These are phyloP conservation scores for Quercus ilex DNA, from an alignment of 306 rosid genomes.

Conservation along the genomic window DNA sequence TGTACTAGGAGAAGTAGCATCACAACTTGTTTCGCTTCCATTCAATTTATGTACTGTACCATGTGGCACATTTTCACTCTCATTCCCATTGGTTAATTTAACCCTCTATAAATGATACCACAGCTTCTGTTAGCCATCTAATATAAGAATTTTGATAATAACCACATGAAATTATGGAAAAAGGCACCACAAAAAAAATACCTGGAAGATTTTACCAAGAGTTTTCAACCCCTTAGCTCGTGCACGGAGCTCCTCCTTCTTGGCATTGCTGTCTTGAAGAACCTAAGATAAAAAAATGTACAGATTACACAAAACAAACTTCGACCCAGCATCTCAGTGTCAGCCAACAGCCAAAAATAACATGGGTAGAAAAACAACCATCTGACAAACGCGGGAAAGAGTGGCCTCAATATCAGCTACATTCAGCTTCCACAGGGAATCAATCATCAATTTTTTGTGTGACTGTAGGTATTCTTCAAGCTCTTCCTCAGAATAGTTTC, in stretches of 20 bases:
- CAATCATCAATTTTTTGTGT: conserved; percentile 86
- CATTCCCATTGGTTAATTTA: conserved; percentile 63
- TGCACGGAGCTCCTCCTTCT: conserved; percentile 89
- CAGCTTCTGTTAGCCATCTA: conserved; percentile 28
- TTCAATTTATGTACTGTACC: conserved; percentile 60
- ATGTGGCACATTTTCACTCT: conserved; percentile 37
- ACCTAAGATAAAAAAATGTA: conserved; percentile 54
- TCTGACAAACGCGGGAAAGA: conserved; percentile 94
- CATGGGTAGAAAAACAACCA: conserved; percentile 47
- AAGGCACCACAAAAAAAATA: conserved; percentile 25
- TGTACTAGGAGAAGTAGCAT: conserved; percentile 43
- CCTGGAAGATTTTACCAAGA: conserved; percentile 98
- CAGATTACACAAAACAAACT: conserved; percentile 22
- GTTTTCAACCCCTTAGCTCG: conserved; percentile 97
- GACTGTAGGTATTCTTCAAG: conserved; percentile 86
- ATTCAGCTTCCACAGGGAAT: conserved; percentile 97
- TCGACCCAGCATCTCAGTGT: background rate
- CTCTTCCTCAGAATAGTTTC: conserved; percentile 88
- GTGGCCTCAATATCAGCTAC: conserved; percentile 99
- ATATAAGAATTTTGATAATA: conserved; percentile 11
- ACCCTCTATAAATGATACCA: conserved; percentile 54
- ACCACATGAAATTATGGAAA: background rate
- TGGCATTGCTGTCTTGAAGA: conserved; percentile 80
- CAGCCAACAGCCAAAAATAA: conserved; percentile 1
- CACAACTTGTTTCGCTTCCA: conserved; percentile 62